Evolutionary conservation across 306 rosid species (phyloP), one percentile per base, ranked within the genome.

Genomic region (Senna tora): DNA sequence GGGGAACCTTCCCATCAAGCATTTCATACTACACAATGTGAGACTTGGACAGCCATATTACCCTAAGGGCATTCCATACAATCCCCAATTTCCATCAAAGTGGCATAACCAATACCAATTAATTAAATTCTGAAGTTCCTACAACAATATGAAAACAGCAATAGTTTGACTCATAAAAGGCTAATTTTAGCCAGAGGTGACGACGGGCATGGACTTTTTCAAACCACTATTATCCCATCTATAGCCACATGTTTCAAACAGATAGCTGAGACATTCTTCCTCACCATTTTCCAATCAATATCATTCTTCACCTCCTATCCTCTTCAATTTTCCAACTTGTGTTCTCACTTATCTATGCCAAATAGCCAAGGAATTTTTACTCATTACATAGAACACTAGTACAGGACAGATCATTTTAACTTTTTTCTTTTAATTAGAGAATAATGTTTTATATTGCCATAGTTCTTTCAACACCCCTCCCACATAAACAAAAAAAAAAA

Each of bases 261-360:
- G 16, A 16, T 30, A 6, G 14, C 43, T n/a, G 16, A 16, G n/a
- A 47, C n/a, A 47, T 16, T 28, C 7, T 67, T 47, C 72, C 28
- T 8, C 28, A 9, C 17, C 57, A 42, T 22, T 34, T 58, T 14
- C 65, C 65, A 14, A 58, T 58, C 20, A 16, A 7, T 67, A 10
- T 51, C 55, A 47, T 47, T 47, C 43, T 67, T 47, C 58, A 49
- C 45, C 72, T 30, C 42, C 20, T 20, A 43, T 25, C 50, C 51
- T 39, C 68, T 25, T 46, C 42, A 66, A 16, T 55, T 16, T 67
- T 67, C 58, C 13, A 0, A 16, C 10, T 9, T 16, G 17, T 16
- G 33, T 5, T 67, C 32, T 67, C 42, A 67, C 5, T 30, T 34
- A 49, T 17, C 10, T 9, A 3, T 25, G 43, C 30, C 45, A 32